Base-by-base conservation (phyloP, 2,329 filamentous ascomycete species). In the Aspergillus glaucus region DNA sequence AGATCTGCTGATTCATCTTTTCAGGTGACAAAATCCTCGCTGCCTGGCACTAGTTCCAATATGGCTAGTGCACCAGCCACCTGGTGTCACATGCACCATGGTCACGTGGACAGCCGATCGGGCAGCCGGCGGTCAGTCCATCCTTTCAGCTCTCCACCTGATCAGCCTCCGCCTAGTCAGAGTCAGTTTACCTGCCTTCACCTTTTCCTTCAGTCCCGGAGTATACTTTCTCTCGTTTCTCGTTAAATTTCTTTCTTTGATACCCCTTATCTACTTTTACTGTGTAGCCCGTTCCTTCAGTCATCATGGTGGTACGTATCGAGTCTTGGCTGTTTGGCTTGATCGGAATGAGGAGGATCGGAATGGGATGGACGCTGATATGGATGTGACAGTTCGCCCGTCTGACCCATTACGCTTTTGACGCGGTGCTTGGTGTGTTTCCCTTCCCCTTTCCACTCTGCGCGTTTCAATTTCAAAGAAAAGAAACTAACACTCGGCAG, bases 401-500 rank as follows among this genome's bases (percentile, higher is more conserved):
- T 72, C 75, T 97, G 64, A 87, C 88, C 69, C 92, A 97, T 76
- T 95, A 94, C 77, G 88, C 90, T 65, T 92, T 97, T 71, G 92
- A 97, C 74, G 92, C 92, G 56, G 89, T 97, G 60, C 82, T 97
- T 62, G 77, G 88, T 93, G 81, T 62, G 86, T 78, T 40, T 21
- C 40, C 37, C 43, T 43, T 43, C 49, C 3, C 8, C 3, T 50
- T 22, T 22, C 22, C 22, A 3, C 36, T 39, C 6, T 19, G 34
- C 30, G 12, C 32, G 30, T 34, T 30, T 12, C 10, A 30, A 10
- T 5, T 6, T 7, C 9, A 26, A 10, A 8, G 24, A 26, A 26
- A 30, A 30, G 10, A 12, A 30, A 8, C 21, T 42, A 39, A 39
- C 14, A 8, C 14, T 53, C 15, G 39, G 52, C 51, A 94, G 88